Evolutionary conservation across 768 basidiomycete species (phyloP), one percentile per base, ranked within the genome.

Genomic region (Podaxis sp.): DNA sequence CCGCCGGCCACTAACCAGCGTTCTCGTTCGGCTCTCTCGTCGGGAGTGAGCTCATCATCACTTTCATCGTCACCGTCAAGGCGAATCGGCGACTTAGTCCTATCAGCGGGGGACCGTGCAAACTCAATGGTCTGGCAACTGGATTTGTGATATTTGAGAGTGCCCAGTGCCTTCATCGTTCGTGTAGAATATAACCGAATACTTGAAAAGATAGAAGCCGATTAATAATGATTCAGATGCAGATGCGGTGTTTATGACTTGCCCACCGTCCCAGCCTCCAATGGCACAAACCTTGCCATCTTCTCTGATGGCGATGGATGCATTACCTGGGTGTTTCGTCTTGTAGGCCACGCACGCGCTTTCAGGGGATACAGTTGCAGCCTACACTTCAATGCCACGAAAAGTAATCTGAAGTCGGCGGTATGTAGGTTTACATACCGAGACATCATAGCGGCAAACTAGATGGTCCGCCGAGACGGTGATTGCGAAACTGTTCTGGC

Each of bases 191-290:
- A 94, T 6, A 98, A 75, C 0, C 93, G 86, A 16, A 95, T 78
- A 61, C 93, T 97, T 68, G 1, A 38, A 14, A 4, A 32, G 23
- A 38, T 38, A 14, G 38, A 48, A 40, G 37, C 2, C 57, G 46
- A n/a, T 50, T 58, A 23, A 18, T 53, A 25, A 16, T 7, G 38
- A 47, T 18, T 23, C 36, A 13, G n/a, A 23, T 23, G 25, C 37
- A 47, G n/a, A 62, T n/a, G 40, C 13, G n/a, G 44, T 32, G 36
- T 32, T 14, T 13, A 46, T 38, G 5, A 74, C 90, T 66, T 64
- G 95, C 95, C 80, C 85, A 37, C 96, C 95, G 63, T 98, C 95
- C 96, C 96, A 98, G 0, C 95, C 93, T 2, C 90, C 95, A 1
- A 95, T 77, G 0, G 94, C 95, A 65, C 94, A 89, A 0, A 98